A percentile compares a stretch with the other conserved stretches of the same genome.
Conservation (phyloP, 768 basidiomycete species). For the Boletus speciosus region DNA sequence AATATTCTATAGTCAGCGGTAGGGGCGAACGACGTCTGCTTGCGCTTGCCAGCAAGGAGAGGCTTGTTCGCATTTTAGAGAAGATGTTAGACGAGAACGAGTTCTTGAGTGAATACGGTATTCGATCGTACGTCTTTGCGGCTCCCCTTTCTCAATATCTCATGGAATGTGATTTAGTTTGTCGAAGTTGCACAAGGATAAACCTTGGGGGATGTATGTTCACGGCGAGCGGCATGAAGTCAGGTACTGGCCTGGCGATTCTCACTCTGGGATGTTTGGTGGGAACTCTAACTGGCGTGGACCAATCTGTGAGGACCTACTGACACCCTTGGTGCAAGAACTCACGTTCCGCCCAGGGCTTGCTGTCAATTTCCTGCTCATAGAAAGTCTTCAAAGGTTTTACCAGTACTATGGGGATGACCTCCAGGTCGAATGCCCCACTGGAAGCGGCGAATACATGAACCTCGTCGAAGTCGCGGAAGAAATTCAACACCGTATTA, state of each 20-base stretch:
- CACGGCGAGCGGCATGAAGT: slow-evolving; percentile 91
- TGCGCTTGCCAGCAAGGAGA: slow-evolving; percentile 89
- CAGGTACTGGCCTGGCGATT: slow-evolving; percentile 97
- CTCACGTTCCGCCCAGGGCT: slow-evolving; percentile 57
- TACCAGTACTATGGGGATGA: slow-evolving; percentile 96
- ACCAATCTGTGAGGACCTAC: slow-evolving; percentile 62
- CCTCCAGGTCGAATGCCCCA: slow-evolving; percentile 93
- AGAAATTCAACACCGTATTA: slow-evolving; percentile 98
- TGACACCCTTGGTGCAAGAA: neutral
- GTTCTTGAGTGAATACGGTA: slow-evolving; percentile 93
- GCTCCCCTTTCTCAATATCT: neutral
- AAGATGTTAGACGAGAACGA: slow-evolving; percentile 98
- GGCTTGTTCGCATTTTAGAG: slow-evolving; percentile 81
- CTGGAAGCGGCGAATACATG: slow-evolving; percentile 97
- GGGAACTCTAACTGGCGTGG: slow-evolving; percentile 99
- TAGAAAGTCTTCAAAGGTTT: slow-evolving; percentile 95
- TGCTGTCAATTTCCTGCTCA: slow-evolving; percentile 92
- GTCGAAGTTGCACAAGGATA: slow-evolving; percentile 85
- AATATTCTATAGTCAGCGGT: slow-evolving; percentile 43
- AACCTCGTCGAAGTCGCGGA: slow-evolving; percentile 91
- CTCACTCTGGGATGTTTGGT: slow-evolving; percentile 95
- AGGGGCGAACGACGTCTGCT: slow-evolving; percentile 84
- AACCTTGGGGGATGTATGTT: slow-evolving; percentile 94
- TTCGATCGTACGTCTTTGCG: slow-evolving; percentile 74
- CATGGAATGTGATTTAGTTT: slow-evolving; percentile 46